Percentiles rank a stretch among this genome's conserved stretches.
Conservation (phyloP, 129 eudicot genomes). For the Pulicaria dysenterica region DNA sequence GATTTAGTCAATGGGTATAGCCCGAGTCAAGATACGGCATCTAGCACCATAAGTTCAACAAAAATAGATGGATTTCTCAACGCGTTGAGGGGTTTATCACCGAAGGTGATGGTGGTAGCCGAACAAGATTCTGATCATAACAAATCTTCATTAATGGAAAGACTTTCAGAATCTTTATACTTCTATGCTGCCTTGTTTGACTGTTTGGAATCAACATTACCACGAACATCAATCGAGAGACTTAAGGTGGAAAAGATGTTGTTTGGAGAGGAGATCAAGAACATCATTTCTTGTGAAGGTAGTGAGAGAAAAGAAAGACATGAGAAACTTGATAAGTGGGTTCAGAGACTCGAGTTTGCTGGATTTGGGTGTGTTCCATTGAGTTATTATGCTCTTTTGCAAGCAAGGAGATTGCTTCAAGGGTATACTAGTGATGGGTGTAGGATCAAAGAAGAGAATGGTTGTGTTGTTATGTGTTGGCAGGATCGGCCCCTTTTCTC, state of each 20-base stretch:
- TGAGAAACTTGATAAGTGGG: conserved; percentile 91
- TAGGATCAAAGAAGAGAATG: conserved; percentile 90
- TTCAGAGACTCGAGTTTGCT: conserved; percentile 63
- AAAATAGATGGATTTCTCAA: conserved; percentile 69
- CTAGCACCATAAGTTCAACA: conserved; percentile 26
- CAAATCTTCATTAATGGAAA: conserved; percentile 64
- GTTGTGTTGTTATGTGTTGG: conserved; percentile 90
- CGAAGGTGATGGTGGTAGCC: conserved; percentile 82
- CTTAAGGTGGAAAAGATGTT: conserved; percentile 85
- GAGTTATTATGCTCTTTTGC: conserved; percentile 86
- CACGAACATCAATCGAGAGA: conserved; percentile 78
- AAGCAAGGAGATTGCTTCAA: conserved; percentile 77
- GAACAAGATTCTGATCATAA: conserved; percentile 95
- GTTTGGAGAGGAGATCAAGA: conserved; percentile 89
- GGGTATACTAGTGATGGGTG: conserved; percentile 79
- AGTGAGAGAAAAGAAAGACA: conserved; percentile 81
- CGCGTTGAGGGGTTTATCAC: conserved; percentile 69
- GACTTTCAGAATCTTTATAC: conserved; percentile 78
- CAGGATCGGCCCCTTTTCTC: conserved; percentile 88
- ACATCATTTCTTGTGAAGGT: conserved; percentile 88
- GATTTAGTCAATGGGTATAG: conserved; percentile 62
- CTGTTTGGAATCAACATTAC: conserved; percentile 76
- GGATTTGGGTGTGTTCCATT: conserved; percentile 78
- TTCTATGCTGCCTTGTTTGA: conserved; percentile 93
- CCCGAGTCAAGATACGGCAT: conserved; percentile 69